These are phyloP conservation scores for Atalantia buxifolia DNA, from an alignment of 345 rosid species.

Conservation along the genomic window DNA sequence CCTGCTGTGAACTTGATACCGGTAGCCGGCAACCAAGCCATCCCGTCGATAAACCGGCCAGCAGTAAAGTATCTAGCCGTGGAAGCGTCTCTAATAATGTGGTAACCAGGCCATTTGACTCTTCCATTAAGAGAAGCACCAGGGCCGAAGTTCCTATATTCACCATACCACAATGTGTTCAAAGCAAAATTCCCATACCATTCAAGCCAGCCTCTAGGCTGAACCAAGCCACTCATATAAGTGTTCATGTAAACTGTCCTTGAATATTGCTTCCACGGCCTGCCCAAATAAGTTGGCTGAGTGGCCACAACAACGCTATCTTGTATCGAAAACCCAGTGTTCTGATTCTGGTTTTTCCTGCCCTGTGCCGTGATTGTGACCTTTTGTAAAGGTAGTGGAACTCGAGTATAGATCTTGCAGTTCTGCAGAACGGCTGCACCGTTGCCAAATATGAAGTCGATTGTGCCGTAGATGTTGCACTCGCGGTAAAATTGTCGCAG, in stretches of 20 bases:
- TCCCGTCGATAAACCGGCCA: conserved; percentile 61
- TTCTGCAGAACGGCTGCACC: conserved; percentile 77
- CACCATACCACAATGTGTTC: conserved; percentile 77
- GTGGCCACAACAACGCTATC: conserved; percentile 58
- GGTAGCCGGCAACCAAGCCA: conserved; percentile 62
- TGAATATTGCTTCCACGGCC: conserved; percentile 89
- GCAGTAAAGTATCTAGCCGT: conserved; percentile 60
- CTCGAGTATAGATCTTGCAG: conserved; percentile 61
- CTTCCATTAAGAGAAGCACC: conserved; percentile 50
- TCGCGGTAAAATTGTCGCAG: conserved; percentile 84
- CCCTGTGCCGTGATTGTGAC: conserved; percentile 86
- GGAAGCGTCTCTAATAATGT: conserved; percentile 43
- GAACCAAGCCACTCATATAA: conserved; percentile 54
- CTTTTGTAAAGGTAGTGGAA: conserved; percentile 67
- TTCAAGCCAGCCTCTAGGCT: conserved; percentile 85
- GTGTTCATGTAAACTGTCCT: conserved; percentile 84
- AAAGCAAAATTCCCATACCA: conserved; percentile 73
- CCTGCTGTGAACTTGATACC: conserved; percentile 57
- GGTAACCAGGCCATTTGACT: conserved; percentile 81
- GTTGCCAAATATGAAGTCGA: conserved; percentile 92
- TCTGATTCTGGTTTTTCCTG: conserved; percentile 56
- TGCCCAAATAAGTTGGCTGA: conserved; percentile 71
- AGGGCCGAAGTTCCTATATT: conserved; percentile 63
- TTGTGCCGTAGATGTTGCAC: conserved; percentile 72
- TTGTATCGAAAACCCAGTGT: conserved; percentile 76